Base-by-base conservation (phyloP, 768 basidiomycete genomes). In the Mycena galericulata region DNA sequence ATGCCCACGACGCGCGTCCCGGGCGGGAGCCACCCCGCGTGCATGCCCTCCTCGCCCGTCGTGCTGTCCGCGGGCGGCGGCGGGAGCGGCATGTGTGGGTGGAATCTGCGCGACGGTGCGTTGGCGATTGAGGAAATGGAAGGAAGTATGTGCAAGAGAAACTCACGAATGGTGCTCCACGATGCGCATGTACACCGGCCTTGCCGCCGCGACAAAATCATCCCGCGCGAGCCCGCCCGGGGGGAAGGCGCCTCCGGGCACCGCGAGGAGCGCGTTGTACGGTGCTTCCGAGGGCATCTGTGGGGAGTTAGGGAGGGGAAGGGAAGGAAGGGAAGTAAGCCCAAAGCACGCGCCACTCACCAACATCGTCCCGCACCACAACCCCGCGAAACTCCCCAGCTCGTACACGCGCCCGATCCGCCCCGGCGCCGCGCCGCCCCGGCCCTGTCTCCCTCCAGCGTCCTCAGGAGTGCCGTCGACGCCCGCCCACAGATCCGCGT, bases 181-280 rank as follows among this genome's bases (percentile, higher is more conserved):
- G 18, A 87, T 77, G 10, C 81, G 79, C 78, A 87, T 81, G 66
- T 81, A 86, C 45, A 87, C 71, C 15, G 86, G 85, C 17, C 76
- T 70, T 26, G 77, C 79, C 2, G 72, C 76, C 41, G 84, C 70
- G n/a, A 74, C 0, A 75, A 79, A 62, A 64, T 75, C 41, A 47
- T 65, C 49, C 65, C 72, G 53, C 53, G 63, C 50, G 74, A 79
- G 30, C 43, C 63, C 45, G 67, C 70, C 57, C 63, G 75, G 30
- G 0, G 69, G 69, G 36, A 67, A 34, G 18, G 50, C 56, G 67
- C 73, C 74, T 27, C 71, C 64, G 30, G 67, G 46, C 26, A 45
- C 43, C 20, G 53, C 40, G 46, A 77, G 60, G 49, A 81, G 71
- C 18, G 54, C 65, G 38, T 70, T 70, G 71, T 81, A 83, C 9